Base-by-base conservation (phyloP, 2,329 filamentous ascomycete species). In the Incumbomyces delicatus region DNA sequence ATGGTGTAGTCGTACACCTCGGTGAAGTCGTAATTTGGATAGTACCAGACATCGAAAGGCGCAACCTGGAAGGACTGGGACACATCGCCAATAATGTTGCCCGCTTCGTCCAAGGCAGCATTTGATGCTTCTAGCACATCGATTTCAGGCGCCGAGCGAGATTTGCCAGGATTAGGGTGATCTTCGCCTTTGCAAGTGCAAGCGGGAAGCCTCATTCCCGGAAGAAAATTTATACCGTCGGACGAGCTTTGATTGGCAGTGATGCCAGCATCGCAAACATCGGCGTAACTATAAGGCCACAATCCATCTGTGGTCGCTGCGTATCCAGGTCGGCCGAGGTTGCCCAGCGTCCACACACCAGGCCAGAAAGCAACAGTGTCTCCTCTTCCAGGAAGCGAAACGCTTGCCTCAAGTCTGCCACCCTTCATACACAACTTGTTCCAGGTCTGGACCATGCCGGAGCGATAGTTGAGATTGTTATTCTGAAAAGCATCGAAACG, bases 321-420 rank as follows among this genome's bases (percentile, higher is more conserved):
- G 61, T 83, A 83, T 11, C 82, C 82, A 20, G 82, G 78, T 53
- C 82, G 73, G 32, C 77, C 82, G 17, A 86, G 70, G 57, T 86
- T 86, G 3, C 82, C 82, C 79, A 86, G 84, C 0, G 80, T 72
- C 82, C 82, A 86, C 63, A 85, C 83, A 63, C 82, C 82, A 35
- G 82, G 82, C 82, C 82, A 86, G 63, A 85, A 82, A 48, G 82
- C 82, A 46, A 77, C 72, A 12, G 78, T 74, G 52, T 84, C 78
- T 38, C 81, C 82, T 39, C 71, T 65, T 13, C 81, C 82, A 12
- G 82, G 82, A 5, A 86, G 67, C 3, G 81, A 85, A 44, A 85
- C 78, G 57, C 78, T 82, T 16, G 80, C 80, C 64, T 86, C 82
- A 12, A 86, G 59, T 40, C 81, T 74, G 2, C 82, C 82, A 29